Base-by-base conservation (phyloP, 768 basidiomycete genomes). In the Agrocybe praecox region DNA sequence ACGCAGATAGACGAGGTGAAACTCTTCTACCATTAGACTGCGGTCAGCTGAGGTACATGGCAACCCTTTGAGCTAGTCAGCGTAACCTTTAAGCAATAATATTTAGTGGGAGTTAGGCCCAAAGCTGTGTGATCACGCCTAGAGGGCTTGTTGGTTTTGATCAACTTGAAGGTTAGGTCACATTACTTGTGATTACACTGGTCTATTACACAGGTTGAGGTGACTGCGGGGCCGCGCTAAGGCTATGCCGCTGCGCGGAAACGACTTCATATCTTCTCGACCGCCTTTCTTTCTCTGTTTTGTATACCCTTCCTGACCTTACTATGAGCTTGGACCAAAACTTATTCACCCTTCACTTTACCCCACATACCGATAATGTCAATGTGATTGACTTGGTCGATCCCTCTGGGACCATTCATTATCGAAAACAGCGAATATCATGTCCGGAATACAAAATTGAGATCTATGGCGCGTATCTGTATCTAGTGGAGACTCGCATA, bases 251-350 rank as follows among this genome's bases (percentile, higher is more conserved):
- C 29, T 23, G 46, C 29, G 19, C 45, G 24, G 45, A 26, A 11
- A 46, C 45, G 18, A 21, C 11, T 18, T 2, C 21, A 21, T 43
- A 34, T 46, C 34, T 46, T 55, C n/a, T 43, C 58, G 49, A 48
- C 57, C 50, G 55, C 26, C 26, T 29, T 40, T 56, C 52, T 33
- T 55, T 53, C 47, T 29, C 36, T 32, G 34, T 19, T 46, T 17
- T 42, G 19, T 53, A 55, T 64, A 59, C 60, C 55, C 56, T 46
- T 33, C 40, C n/a, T 46, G 43, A 36, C 22, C 23, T 21, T 19
- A 60, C 61, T 63, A 93, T 93, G 92, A 90, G 90, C 67, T 76
- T 94, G 53, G 92, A 94, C 70, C 82, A 91, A 70, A 94, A 93
- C 68, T 76, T 94, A 11, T 94, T 94, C 75, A 94, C 92, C 2